Conservation (phyloP, 331 rosid species). For the Malus hybrid region DNA sequence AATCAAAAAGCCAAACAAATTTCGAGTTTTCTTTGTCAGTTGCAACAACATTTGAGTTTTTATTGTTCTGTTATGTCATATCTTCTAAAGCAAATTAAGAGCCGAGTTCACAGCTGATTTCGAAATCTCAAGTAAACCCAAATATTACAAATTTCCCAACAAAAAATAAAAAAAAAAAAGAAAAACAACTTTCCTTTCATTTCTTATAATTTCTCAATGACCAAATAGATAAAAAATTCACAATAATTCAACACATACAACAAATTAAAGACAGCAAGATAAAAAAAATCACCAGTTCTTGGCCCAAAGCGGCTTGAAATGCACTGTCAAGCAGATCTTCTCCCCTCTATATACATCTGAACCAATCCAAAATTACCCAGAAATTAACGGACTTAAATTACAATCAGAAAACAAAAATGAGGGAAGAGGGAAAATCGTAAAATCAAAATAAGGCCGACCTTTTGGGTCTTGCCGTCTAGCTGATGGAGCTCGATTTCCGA, state of each 20-base stretch:
- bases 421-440: too few relatives aligned
- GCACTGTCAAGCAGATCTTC: conserved; percentile 92
- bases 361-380: conserved; percentile 2
- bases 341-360: conserved; percentile 94
- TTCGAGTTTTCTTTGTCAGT: too few relatives aligned
- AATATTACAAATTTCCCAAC: too few relatives aligned
- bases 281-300: conserved; percentile 56
- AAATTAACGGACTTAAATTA: background rate
- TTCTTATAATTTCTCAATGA: too few relatives aligned
- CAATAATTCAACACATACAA: too few relatives aligned
- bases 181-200: background rate
- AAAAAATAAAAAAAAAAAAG: too few relatives aligned
- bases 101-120: background rate
- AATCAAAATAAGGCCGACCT: too few relatives aligned
- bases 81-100: background rate
- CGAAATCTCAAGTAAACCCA: background rate
- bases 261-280: background rate
- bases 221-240: background rate
- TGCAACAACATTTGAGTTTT: background rate
- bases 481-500: too few relatives aligned
- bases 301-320: conserved; percentile 98
- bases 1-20: background rate
- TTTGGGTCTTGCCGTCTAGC: too few relatives aligned
- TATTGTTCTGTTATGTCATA: background rate
- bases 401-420: too few relatives aligned